phyloP scores from a whole-genome alignment of 768 basidiomycete genomes.

The Xerocomellus amylosporus region DNA sequence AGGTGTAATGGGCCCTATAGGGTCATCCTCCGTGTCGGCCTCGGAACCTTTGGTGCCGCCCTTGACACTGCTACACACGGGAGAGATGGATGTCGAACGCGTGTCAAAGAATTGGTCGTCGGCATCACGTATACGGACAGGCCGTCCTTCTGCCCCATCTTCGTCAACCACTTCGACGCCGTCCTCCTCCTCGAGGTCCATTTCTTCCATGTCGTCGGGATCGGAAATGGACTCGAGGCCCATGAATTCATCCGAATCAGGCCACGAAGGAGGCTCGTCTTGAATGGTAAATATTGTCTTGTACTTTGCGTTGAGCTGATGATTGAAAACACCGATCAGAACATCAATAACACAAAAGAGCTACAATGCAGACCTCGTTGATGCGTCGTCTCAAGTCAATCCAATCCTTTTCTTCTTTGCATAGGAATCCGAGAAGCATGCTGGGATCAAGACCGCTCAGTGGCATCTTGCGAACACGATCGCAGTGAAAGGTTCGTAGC shows the following conservation, averaged over 20 bases:
- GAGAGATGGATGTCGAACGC: constrained; percentile 43
- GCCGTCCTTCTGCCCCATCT: constrained; percentile 31
- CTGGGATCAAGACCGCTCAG: constrained; percentile 89
- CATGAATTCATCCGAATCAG: constrained; percentile 67
- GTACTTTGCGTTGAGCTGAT: constrained; percentile 42
- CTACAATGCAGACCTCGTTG: constrained; percentile 54
- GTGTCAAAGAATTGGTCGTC: constrained; percentile 57
- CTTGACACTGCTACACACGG: constrained; percentile 37
- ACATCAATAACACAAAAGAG: not conserved
- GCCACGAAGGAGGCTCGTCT: constrained; percentile 85
- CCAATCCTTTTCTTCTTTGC: constrained; percentile 83
- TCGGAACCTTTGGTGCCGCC: constrained; percentile 49
- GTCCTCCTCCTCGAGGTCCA: constrained; percentile 52
- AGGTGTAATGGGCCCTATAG: constrained; percentile 67
- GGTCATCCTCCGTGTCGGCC: constrained; percentile 69
- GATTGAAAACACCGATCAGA: constrained; percentile 6
- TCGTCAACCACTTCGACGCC: constrained; percentile 32
- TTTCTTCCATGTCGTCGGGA: constrained; percentile 66
- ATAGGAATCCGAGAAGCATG: constrained; percentile 93
- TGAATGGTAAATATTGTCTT: constrained; percentile 83
- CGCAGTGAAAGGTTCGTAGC: constrained; percentile 91
- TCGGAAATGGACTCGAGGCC: constrained; percentile 84
- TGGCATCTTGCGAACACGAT: constrained; percentile 95
- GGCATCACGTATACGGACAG: constrained; percentile 27
- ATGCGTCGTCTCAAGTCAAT: constrained; percentile 72